phyloP scores from a whole-genome alignment of 495 filamentous ascomycete species.

The Penicillium daleae region DNA sequence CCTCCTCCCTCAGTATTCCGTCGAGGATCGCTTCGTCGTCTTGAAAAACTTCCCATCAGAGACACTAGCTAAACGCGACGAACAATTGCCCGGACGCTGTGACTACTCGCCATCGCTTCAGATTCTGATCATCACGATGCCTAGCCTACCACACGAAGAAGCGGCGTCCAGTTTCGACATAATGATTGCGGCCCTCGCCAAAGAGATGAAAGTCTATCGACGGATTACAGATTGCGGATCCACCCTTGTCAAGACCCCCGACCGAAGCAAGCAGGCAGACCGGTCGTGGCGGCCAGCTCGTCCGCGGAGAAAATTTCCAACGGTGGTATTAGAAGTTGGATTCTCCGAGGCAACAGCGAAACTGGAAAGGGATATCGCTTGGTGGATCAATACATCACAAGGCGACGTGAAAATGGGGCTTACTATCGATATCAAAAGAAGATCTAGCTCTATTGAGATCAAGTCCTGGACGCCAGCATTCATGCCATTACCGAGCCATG shows the following conservation, averaged over 20 bases:
- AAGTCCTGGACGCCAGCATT: background rate
- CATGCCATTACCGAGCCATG: background rate
- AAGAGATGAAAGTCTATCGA: background rate
- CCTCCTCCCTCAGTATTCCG: background rate
- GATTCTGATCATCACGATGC: slow-evolving; percentile 15
- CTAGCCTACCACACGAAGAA: background rate
- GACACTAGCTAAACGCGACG: background rate
- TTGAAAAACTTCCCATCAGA: background rate
- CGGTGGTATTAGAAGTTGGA: slow-evolving; percentile 8
- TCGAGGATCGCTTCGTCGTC: slow-evolving; percentile 8
- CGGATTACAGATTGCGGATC: background rate
- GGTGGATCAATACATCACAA: slow-evolving; percentile 10
- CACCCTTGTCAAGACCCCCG: slow-evolving; percentile 1
- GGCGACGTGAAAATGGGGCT: slow-evolving; percentile 12
- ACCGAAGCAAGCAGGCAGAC: slow-evolving; percentile 11
- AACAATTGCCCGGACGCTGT: slow-evolving; percentile 1
- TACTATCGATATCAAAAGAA: slow-evolving; percentile 8
- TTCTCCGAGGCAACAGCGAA: slow-evolving; percentile 7
- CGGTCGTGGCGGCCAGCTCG: slow-evolving; percentile 4
- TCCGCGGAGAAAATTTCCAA: slow-evolving; percentile 11
- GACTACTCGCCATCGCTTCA: slow-evolving; percentile 12
- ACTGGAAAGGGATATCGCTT: slow-evolving; percentile 7
- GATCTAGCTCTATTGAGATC: background rate
- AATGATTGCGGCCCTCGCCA: background rate
- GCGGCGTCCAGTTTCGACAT: background rate